Conservation (phyloP, 805 yeast genomes). For the Candida mattraensis region DNA sequence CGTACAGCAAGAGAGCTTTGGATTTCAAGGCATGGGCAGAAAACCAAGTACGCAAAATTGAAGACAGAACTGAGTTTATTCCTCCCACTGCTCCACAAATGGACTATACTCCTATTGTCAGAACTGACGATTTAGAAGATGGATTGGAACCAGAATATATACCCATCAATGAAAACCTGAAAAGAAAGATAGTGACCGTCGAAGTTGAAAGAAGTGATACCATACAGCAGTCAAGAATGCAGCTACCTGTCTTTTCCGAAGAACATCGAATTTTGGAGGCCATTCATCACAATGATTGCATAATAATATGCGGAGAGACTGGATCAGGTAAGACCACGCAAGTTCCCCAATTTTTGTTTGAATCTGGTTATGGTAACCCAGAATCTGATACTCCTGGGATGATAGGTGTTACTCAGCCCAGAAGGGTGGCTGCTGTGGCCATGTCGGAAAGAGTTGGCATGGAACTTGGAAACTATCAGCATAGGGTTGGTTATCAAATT, state of each 20-base stretch:
- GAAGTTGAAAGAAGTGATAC: slow-evolving; percentile 63
- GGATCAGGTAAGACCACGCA: slow-evolving; percentile 99
- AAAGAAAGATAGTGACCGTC: slow-evolving; percentile 67
- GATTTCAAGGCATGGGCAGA: slow-evolving; percentile 91
- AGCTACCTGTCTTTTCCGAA: slow-evolving; percentile 84
- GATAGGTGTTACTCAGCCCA: slow-evolving; percentile 95
- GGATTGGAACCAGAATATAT: slow-evolving; percentile 61
- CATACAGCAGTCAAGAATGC: slow-evolving; percentile 65
- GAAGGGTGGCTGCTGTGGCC: slow-evolving; percentile 92
- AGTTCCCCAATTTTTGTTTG: slow-evolving; percentile 93
- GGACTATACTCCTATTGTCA: slow-evolving; percentile 53
- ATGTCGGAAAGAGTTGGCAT: slow-evolving; percentile 80
- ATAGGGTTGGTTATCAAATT: slow-evolving; percentile 76
- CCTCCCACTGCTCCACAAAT: slow-evolving; percentile 51
- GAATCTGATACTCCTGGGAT: slow-evolving; percentile 76
- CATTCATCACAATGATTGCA: slow-evolving; percentile 84
- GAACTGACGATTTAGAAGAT: slow-evolving; percentile 72
- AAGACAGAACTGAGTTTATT: slow-evolving; percentile 53
- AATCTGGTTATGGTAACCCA: slow-evolving; percentile 79
- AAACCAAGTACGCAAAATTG: slow-evolving; percentile 60
- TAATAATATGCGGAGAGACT: slow-evolving; percentile 94
- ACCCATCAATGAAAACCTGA: slow-evolving; percentile 52
- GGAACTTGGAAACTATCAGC: slow-evolving; percentile 73
- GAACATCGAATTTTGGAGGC: slow-evolving; percentile 97
- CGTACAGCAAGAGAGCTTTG: slow-evolving; percentile 49